phyloP scores from a whole-genome alignment of 1,284 basidiomycete genomes.

The Ceratobasidium sp. region DNA sequence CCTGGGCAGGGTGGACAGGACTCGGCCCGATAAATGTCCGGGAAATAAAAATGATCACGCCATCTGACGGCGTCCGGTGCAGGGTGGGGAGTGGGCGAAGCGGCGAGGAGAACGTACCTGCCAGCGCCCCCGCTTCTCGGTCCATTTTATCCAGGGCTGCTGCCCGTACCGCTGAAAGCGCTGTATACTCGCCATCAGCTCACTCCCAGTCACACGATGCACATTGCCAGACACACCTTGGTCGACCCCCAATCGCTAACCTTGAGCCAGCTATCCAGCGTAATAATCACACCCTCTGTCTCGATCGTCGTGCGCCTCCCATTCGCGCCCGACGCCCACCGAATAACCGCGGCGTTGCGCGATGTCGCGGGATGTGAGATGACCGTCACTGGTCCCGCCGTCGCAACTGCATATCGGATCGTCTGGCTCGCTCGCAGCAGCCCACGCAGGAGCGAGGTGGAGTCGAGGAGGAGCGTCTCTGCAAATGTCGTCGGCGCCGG shows the following conservation, averaged over 20 bases:
- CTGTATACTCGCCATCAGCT: conserved; percentile 12
- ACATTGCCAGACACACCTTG: conserved; percentile 12
- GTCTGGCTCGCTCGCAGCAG: conserved; percentile 13
- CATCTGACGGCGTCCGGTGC: background rate
- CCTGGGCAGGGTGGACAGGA: background rate
- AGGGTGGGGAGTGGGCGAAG: background rate
- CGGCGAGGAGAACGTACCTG: conserved; percentile 17
- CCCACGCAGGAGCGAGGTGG: conserved; percentile 26
- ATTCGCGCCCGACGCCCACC: conserved; percentile 36
- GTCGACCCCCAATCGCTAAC: conserved; percentile 42
- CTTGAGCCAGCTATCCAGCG: conserved; percentile 40
- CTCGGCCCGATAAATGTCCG: conserved; percentile 27
- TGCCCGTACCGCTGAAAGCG: conserved; percentile 40
- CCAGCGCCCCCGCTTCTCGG: conserved; percentile 41
- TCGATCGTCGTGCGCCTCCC: conserved; percentile 41
- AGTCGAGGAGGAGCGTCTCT: conserved; percentile 32
- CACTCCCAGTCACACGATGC: background rate
- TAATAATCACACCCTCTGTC: conserved; percentile 36
- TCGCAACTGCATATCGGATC: conserved; percentile 29
- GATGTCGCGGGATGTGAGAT: conserved; percentile 37
- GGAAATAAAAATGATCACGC: conserved; percentile 3
- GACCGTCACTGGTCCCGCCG: conserved; percentile 38
- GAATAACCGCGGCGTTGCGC: conserved; percentile 37
- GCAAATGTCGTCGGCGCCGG: conserved; percentile 39
- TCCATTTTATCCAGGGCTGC: conserved; percentile 43